Evolutionary conservation across 495 filamentous ascomycete genomes (phyloP), one percentile per base, ranked within the genome.

Genomic region (Ramalina intermedia): DNA sequence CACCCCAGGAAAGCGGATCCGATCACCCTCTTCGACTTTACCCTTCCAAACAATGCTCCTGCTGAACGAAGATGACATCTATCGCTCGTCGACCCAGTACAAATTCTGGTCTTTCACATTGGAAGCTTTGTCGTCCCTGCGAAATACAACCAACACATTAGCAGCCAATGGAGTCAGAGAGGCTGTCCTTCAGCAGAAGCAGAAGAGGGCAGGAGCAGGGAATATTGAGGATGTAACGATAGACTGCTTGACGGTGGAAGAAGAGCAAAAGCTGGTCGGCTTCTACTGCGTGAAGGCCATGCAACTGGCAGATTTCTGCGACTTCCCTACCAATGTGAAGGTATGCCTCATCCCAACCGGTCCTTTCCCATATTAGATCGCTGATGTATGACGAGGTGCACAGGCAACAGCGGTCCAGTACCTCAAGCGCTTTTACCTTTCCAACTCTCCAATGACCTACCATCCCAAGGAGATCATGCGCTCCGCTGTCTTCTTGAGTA

Each of bases 391-490:
- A 50, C 18, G 37, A 17, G 20, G 29, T 36, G 3, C n/a, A 14
- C 29, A 85, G 76, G 85, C 88, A 7, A 98, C 93, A 26, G 87
- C 87, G 27, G 81, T 91, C 39, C 84, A 90, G 64, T 96, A 88
- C 64, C 77, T 96, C 40, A 81, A 84, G 46, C 84, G 91, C 48
- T 96, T 98, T 72, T 98, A 96, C 66, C 74, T 95, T 21, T 85
- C 82, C 51, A 94, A 94, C 65, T 91, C 84, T 35, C 78, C 85
- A 48, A 90, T 96, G 82, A 95, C 89, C 36, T 94, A 96, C 61
- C 84, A 87, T 52, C 89, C 88, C 0, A 82, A 84, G 53, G 76
- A 80, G 48, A 88, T 98, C 61, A 78, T 93, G 56, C 78, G 82
- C 24, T 84, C 86, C 35, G 82, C 86, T 37, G 74, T 98, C 51